A percentile compares a stretch with the other conserved stretches of the same genome.
phyloP scores from a whole-genome alignment of 164 flowering plant genomes.

The Vitis rotundifolia region DNA sequence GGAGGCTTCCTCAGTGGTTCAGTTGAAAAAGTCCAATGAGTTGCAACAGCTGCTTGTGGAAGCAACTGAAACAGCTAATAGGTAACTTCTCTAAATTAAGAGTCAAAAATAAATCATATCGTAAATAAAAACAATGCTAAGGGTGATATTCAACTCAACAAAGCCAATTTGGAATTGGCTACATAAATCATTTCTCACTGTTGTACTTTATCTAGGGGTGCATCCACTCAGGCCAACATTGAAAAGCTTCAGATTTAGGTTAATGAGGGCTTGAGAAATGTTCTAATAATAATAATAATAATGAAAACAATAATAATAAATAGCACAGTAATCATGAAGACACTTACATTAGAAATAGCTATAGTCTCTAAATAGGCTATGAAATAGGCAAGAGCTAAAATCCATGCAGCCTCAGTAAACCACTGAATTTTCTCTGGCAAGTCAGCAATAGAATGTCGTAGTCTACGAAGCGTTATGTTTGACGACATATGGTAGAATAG shows the following conservation, averaged over 20 bases:
- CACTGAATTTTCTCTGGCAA: conserved; percentile 65
- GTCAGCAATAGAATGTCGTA: conserved; percentile 66
- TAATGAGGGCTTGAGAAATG: neutral
- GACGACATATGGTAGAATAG: conserved; percentile 87
- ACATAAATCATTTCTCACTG: neutral
- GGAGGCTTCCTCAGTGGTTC: too few relatives aligned
- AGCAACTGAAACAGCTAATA: too few relatives aligned
- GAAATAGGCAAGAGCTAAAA: conserved; percentile 81
- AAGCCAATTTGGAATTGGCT: neutral
- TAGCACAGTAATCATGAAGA: neutral
- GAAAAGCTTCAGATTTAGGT: neutral
- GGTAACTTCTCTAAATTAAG: too few relatives aligned
- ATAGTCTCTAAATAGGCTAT: conserved; percentile 90
- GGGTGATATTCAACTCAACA: neutral
- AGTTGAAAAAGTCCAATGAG: too few relatives aligned
- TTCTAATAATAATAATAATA: neutral
- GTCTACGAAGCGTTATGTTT: conserved; percentile 86
- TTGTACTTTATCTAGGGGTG: neutral
- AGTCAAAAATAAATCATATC: too few relatives aligned
- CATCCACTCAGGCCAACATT: neutral
- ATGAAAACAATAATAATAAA: neutral
- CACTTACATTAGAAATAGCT: conserved; percentile 87
- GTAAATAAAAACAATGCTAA: neutral
- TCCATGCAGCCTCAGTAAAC: conserved; percentile 74
- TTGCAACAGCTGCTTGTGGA: too few relatives aligned